A percentile compares a stretch with the other conserved stretches of the same genome.
Evolutionary conservation across 208 protist species (phyloP).

Genomic region (Polymyxa betae): DNA sequence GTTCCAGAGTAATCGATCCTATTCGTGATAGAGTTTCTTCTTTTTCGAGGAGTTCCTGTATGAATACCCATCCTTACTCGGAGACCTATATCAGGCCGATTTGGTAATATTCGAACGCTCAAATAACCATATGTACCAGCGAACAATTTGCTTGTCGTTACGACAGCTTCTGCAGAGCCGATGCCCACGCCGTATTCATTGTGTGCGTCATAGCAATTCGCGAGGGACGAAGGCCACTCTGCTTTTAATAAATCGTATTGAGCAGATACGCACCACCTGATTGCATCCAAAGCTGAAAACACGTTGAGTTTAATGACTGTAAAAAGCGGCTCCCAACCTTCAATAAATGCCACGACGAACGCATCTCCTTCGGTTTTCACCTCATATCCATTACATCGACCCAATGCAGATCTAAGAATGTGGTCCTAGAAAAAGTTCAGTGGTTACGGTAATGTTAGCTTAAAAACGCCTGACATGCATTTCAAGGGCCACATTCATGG

Average conservation of each 20-base stretch:
- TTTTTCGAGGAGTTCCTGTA: background rate
- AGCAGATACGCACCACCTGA: slow-evolving; percentile 19
- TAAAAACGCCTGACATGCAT: slow-evolving; percentile 32
- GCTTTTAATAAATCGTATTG: background rate
- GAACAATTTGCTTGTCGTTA: too few relatives aligned
- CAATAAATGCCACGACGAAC: slow-evolving; percentile 34
- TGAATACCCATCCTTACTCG: slow-evolving; percentile 42
- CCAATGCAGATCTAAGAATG: background rate
- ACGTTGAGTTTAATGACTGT: background rate
- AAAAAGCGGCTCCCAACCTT: background rate
- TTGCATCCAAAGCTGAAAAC: background rate
- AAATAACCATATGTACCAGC: too few relatives aligned
- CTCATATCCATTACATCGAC: background rate
- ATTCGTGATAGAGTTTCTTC: background rate
- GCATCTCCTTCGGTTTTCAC: slow-evolving; percentile 50
- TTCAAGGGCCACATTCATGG: background rate
- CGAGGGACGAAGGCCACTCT: background rate
- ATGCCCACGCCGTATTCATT: background rate
- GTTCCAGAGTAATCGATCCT: slow-evolving; percentile 19
- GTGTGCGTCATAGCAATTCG: background rate
- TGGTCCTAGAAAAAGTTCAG: background rate
- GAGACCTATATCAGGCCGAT: too few relatives aligned
- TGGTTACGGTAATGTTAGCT: background rate
- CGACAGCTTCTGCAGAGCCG: too few relatives aligned
- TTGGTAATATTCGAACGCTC: too few relatives aligned